phyloP scores from a whole-genome alignment of 2,329 filamentous ascomycete species.

The Neofusicoccum ribis region DNA sequence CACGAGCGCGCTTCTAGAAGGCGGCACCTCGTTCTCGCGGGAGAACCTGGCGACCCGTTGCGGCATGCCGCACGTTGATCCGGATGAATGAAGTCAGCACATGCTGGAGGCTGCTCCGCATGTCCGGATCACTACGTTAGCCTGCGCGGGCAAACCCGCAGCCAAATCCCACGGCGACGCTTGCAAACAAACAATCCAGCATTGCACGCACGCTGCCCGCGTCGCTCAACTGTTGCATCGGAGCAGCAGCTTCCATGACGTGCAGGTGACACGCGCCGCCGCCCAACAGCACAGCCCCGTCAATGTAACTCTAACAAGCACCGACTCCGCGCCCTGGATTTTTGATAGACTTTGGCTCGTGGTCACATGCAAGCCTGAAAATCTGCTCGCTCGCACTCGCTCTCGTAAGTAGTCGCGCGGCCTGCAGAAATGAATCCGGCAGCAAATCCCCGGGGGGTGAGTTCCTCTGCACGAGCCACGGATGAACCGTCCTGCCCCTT shows the following conservation, averaged over 20 bases:
- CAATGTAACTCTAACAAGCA: constrained; percentile 1
- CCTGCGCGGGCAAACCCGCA: constrained; percentile 3
- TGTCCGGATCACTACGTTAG: constrained; percentile 2
- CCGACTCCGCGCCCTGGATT: not conserved
- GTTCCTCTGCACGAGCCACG: no score
- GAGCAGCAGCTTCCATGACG: constrained; percentile 2
- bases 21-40: not conserved
- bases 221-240: constrained; percentile 8
- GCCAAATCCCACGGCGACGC: not conserved
- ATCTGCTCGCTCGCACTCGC: not conserved
- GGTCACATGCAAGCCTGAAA: not conserved
- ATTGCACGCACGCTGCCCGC: constrained; percentile 3
- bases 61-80: not conserved
- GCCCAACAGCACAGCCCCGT: not conserved
- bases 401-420: no score
- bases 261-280: not conserved
- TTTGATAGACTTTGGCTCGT: not conserved
- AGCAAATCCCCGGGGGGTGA: no score
- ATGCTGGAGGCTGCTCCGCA: constrained; percentile 3
- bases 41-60: not conserved
- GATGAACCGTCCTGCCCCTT: no score
- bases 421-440: no score
- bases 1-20: constrained; percentile 7
- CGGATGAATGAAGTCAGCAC: constrained; percentile 9
- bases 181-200: constrained; percentile 12